Evolutionary conservation across 495 filamentous ascomycete genomes (phyloP).

Genomic region (Lasiosphaeriaceae sp.): DNA sequence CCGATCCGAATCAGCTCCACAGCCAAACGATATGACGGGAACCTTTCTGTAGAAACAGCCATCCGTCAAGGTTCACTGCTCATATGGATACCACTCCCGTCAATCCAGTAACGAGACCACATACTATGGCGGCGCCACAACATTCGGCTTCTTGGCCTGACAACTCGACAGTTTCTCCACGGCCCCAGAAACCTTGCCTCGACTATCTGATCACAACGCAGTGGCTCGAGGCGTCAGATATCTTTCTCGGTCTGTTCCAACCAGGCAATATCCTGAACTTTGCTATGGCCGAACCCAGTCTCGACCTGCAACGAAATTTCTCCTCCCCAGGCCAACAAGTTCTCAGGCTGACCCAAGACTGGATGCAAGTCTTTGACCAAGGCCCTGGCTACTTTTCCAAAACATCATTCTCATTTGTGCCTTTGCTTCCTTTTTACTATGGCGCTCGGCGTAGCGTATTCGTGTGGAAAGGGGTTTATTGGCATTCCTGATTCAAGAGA

Average conservation of each 20-base stretch:
- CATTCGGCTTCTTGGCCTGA: neutral
- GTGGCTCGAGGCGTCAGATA: neutral
- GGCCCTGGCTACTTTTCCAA: neutral
- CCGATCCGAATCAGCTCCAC: neutral
- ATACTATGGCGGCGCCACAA: neutral
- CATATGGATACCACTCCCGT: neutral
- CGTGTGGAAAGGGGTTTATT: no score
- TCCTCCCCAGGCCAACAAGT: neutral
- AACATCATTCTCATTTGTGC: no score
- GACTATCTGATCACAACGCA: neutral
- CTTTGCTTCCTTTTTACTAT: no score
- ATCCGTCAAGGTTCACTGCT: neutral
- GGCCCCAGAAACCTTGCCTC: neutral
- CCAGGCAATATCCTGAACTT: neutral
- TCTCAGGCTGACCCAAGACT: neutral
- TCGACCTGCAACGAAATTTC: neutral
- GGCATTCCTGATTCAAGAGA: no score
- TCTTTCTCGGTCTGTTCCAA: neutral
- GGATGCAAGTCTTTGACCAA: neutral
- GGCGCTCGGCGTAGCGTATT: no score
- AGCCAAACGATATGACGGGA: neutral
- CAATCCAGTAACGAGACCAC: neutral
- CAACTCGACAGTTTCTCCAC: neutral
- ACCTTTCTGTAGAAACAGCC: neutral
- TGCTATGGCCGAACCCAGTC: neutral